A percentile compares a stretch with the other conserved stretches of the same genome.
These are phyloP conservation scores for Musa schizocarpa DNA, from an alignment of 176 grass and related monocot genomes.

Conservation along the genomic window DNA sequence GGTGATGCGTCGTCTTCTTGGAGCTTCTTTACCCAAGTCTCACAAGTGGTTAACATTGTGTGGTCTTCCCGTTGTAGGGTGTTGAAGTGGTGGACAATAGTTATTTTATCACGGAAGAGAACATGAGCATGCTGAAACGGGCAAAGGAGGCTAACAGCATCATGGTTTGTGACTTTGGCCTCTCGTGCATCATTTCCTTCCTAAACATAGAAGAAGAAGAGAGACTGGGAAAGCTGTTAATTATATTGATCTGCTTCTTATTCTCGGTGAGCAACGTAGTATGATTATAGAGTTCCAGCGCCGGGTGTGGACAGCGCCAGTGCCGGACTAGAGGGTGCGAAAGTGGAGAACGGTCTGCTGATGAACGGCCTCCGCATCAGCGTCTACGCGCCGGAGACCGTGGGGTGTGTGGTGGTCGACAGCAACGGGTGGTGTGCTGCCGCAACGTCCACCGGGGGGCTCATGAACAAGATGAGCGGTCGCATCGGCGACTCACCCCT, in stretches of 20 bases:
- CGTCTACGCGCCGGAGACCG: constrained; percentile 84
- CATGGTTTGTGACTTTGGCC: constrained; percentile 24
- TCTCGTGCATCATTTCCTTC: too few species aligned
- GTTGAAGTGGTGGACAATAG: constrained; percentile 59
- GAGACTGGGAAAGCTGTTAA: too few species aligned
- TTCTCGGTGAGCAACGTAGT: constrained; percentile 9
- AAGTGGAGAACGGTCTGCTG: constrained; percentile 27
- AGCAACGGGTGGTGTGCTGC: constrained; percentile 32
- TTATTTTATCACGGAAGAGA: constrained; percentile 89
- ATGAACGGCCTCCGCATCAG: constrained; percentile 86
- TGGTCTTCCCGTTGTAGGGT: constrained; percentile 24
- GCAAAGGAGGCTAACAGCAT: constrained; percentile 78
- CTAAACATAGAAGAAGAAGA: too few species aligned
- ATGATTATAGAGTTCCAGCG: constrained; percentile 66
- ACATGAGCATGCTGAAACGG: constrained; percentile 78
- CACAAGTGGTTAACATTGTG: too few species aligned
- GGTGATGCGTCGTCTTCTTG: too few species aligned
- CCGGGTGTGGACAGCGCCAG: constrained; percentile 28
- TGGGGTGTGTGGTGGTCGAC: constrained; percentile 69
- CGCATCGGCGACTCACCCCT: constrained; percentile 78
- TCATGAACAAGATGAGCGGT: constrained; percentile 86
- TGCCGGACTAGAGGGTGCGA: constrained; percentile 5
- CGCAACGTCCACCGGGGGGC: constrained; percentile 59
- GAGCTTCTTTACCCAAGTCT: too few species aligned
- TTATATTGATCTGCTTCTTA: too few species aligned